phyloP scores from a whole-genome alignment of 2,329 filamentous ascomycete genomes.

The Trichothecium sympodiale region DNA sequence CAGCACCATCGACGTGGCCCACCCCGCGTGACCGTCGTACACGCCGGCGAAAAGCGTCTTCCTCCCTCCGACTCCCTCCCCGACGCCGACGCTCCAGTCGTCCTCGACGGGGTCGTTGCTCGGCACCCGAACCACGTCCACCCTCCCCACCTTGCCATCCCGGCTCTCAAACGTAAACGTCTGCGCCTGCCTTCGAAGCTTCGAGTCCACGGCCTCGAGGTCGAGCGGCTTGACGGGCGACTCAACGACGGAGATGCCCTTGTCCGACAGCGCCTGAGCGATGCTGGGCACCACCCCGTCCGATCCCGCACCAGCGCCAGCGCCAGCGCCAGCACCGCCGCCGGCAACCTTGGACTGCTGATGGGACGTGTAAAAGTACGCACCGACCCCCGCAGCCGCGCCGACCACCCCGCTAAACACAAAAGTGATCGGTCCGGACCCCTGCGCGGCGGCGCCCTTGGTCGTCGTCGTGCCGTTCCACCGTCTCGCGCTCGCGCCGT shows the following conservation, averaged over 20 bases:
- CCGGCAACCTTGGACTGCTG: no score
- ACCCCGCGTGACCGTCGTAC: conserved; percentile 39
- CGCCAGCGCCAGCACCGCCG: no score
- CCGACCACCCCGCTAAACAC: no score
- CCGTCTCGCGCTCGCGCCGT: no score
- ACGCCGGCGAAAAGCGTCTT: conserved; percentile 25
- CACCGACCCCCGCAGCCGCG: no score
- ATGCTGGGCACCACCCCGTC: conserved; percentile 1
- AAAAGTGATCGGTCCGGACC: no score
- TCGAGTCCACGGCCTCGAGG: conserved; percentile 17
- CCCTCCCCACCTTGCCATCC: conserved; percentile 14
- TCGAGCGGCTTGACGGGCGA: conserved; percentile 16
- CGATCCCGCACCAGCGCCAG: no score
- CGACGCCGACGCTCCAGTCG: conserved; percentile 20
- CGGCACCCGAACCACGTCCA: conserved; percentile 21
- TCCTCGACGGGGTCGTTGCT: conserved; percentile 26
- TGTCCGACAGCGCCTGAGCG: conserved; percentile 8
- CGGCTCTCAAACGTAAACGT: conserved; percentile 17
- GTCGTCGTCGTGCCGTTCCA: no score
- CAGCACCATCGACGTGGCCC: conserved; percentile 28
- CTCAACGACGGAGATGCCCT: conserved; percentile 10
- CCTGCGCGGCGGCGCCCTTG: no score
- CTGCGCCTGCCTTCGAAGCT: conserved; percentile 17
- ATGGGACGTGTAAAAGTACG: no score
- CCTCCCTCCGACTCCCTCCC: conserved; percentile 15